phyloP scores from a whole-genome alignment of 176 grass and related monocot genomes.

The Musa itinerans region DNA sequence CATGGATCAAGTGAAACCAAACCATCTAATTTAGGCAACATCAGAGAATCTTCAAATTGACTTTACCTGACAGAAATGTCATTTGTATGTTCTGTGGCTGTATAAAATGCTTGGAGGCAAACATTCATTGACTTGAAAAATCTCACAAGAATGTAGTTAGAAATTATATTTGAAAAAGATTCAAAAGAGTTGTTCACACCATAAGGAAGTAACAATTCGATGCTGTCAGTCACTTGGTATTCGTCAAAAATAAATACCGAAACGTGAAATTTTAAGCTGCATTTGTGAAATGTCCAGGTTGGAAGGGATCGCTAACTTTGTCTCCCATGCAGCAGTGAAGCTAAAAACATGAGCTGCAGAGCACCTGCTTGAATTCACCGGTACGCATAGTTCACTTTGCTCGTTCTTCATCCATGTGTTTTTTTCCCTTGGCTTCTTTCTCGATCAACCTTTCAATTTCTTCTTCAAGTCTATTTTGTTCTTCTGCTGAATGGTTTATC shows the following conservation, averaged over 20 bases:
- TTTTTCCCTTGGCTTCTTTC: conserved; percentile 65
- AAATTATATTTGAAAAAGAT: neutral
- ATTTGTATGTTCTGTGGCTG: neutral
- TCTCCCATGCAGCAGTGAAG: too few relatives aligned
- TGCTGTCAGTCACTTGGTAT: too few relatives aligned
- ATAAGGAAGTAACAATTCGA: too few relatives aligned
- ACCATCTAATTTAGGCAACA: neutral
- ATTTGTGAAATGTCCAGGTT: too few relatives aligned
- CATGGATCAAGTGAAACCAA: conserved; percentile 32
- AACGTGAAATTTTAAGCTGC: too few relatives aligned
- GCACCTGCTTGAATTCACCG: too few relatives aligned
- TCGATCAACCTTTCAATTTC: conserved; percentile 37
- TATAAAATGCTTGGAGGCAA: neutral
- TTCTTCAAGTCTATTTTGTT: conserved; percentile 64
- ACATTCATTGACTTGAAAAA: neutral
- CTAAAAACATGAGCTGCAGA: too few relatives aligned
- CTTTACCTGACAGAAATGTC: neutral
- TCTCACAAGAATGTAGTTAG: neutral
- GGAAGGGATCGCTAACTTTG: too few relatives aligned
- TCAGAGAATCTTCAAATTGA: neutral
- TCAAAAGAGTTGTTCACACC: too few relatives aligned
- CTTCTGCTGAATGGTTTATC: conserved; percentile 42
- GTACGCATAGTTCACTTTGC: too few relatives aligned
- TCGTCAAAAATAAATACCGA: too few relatives aligned
- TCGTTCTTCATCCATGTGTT: conserved; percentile 9